phyloP scores from a whole-genome alignment of 352 stramenopile species.

The Elongisporangium prolatum region DNA sequence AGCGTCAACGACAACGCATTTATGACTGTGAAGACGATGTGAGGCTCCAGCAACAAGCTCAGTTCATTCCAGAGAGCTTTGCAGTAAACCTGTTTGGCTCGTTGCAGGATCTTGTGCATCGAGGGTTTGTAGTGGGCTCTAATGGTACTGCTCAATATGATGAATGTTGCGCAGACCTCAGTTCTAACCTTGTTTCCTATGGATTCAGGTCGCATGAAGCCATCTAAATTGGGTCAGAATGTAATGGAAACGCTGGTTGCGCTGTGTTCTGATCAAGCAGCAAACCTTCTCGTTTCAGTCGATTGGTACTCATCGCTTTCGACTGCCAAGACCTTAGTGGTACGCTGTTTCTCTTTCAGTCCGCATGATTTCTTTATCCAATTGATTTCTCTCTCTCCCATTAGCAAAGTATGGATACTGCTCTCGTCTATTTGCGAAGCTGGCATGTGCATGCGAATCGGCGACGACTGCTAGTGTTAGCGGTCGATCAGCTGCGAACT shows the following conservation, averaged over 20 bases:
- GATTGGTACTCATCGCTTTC: not conserved
- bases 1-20: constrained; percentile 15
- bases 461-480: constrained; percentile 4
- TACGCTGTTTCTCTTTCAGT: not conserved
- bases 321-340: not conserved
- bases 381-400: not conserved
- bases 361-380: not conserved
- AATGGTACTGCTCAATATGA: not conserved
- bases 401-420: constrained; percentile 2
- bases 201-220: constrained; percentile 25
- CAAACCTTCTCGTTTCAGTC: constrained; percentile 10
- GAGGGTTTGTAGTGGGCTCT: not conserved
- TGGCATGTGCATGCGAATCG: constrained; percentile 1
- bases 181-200: not conserved
- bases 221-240: constrained; percentile 43
- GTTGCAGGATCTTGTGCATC: not conserved
- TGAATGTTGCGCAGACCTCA: too few species aligned
- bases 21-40: not conserved
- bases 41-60: not conserved
- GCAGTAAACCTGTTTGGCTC: not conserved
- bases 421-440: constrained; percentile 19
- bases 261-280: constrained; percentile 26
- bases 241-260: constrained; percentile 49
- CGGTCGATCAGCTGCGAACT: constrained; percentile 5
- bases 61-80: not conserved